A percentile compares a stretch with the other conserved stretches of the same genome.
phyloP scores from a whole-genome alignment of 1,284 basidiomycete species.

The Puccinia novopanici region DNA sequence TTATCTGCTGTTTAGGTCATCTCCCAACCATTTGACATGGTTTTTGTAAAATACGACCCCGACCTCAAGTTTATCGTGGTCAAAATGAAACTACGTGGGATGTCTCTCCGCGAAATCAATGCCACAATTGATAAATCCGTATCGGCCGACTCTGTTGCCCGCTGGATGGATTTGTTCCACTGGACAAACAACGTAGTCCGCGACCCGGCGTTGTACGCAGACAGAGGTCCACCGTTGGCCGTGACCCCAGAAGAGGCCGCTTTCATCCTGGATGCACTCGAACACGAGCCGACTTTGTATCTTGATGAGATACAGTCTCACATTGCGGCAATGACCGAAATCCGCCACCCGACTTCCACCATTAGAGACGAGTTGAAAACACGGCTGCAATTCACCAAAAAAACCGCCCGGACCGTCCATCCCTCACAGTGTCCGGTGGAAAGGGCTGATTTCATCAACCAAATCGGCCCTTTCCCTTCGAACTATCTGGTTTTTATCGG shows the following conservation, averaged over 20 bases:
- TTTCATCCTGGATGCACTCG: neutral
- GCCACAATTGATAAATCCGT: too few relatives aligned
- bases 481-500: neutral
- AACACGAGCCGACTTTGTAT: neutral
- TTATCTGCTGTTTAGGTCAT: too few relatives aligned
- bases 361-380: neutral
- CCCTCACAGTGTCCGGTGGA: neutral
- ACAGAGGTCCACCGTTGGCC: neutral
- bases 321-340: neutral
- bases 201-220: too few relatives aligned
- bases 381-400: neutral
- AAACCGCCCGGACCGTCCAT: neutral
- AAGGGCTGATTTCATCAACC: neutral
- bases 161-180: too few relatives aligned
- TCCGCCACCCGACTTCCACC: neutral
- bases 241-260: neutral
- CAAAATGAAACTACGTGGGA: too few relatives aligned
- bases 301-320: neutral
- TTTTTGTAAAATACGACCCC: too few relatives aligned
- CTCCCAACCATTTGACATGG: too few relatives aligned
- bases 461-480: neutral
- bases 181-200: too few relatives aligned
- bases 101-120: too few relatives aligned
- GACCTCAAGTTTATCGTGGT: too few relatives aligned
- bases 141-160: too few relatives aligned